These are phyloP conservation scores for Jamesozyma hellenica DNA, from an alignment of 805 yeast species.

Conservation along the genomic window DNA sequence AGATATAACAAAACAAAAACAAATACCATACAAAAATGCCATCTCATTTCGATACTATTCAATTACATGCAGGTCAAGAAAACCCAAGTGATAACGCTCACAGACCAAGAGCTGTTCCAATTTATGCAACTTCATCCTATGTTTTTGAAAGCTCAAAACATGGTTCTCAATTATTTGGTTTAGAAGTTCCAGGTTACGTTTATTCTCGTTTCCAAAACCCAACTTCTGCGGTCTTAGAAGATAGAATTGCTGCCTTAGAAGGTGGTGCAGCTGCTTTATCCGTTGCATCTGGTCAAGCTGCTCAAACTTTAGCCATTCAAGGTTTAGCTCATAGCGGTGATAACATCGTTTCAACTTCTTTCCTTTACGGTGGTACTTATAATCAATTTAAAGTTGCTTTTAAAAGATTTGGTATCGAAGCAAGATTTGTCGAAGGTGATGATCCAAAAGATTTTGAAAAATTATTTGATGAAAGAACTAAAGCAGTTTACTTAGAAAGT, in stretches of 20 bases:
- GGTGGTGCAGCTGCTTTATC: constrained; percentile 88
- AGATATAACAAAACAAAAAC: background rate
- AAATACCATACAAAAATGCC: constrained; percentile 28
- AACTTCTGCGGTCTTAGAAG: constrained; percentile 82
- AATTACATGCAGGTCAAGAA: constrained; percentile 90
- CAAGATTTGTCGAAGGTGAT: constrained; percentile 80
- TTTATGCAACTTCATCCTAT: constrained; percentile 84
- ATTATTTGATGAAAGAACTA: constrained; percentile 72
- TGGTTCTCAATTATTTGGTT: constrained; percentile 83
- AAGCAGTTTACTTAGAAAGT: constrained; percentile 81
- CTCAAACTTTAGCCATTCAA: constrained; percentile 76
- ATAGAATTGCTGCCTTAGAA: constrained; percentile 86
- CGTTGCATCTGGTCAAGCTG: constrained; percentile 92
- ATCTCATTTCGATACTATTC: constrained; percentile 78
- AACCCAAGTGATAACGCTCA: constrained; percentile 49
- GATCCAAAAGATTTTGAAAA: constrained; percentile 58
- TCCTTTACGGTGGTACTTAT: constrained; percentile 90
- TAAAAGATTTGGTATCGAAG: constrained; percentile 78
- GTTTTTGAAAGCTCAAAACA: constrained; percentile 82
- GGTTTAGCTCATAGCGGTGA: constrained; percentile 83
- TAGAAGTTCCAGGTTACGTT: constrained; percentile 74
- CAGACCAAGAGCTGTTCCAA: constrained; percentile 84
- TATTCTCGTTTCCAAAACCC: constrained; percentile 91
- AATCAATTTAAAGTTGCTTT: constrained; percentile 90
- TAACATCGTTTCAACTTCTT: constrained; percentile 79